Percentiles rank a stretch among this genome's conserved stretches.
phyloP scores from a whole-genome alignment of 805 yeast species.

The Nakazawaea populi region DNA sequence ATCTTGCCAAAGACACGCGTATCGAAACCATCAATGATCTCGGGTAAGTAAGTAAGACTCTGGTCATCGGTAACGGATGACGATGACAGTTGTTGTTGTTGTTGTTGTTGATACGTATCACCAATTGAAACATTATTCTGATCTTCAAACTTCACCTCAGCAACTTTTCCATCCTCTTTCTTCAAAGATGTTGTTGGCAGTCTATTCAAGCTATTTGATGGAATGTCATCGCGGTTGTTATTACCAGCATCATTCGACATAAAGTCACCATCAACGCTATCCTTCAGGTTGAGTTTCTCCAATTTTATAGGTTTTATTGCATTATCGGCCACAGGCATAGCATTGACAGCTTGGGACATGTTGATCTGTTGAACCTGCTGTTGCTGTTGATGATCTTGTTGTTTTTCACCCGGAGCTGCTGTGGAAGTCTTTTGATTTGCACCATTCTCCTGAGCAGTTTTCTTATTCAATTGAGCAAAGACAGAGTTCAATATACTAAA shows the following conservation, averaged over 20 bases:
- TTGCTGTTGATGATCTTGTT: too few species aligned
- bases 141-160: too few species aligned
- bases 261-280: too few species aligned
- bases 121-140: too few species aligned
- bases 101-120: constrained; percentile 12
- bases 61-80: constrained; percentile 15
- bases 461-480: constrained; percentile 70
- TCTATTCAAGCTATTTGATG: too few species aligned
- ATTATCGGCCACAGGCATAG: constrained; percentile 11
- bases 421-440: background rate
- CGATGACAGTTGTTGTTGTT: constrained; percentile 14
- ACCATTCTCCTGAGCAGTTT: constrained; percentile 41
- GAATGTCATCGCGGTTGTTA: too few species aligned
- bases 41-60: constrained; percentile 50
- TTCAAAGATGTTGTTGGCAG: too few species aligned
- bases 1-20: constrained; percentile 80
- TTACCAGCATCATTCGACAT: too few species aligned
- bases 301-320: too few species aligned
- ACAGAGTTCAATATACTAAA: constrained; percentile 74
- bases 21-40: constrained; percentile 80
- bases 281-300: too few species aligned
- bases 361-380: constrained; percentile 8
- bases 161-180: too few species aligned
- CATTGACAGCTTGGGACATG: constrained; percentile 25
- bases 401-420: too few species aligned